These are phyloP conservation scores for Eremochloa ophiuroides DNA, from an alignment of 176 grass and related monocot species.

Conservation along the genomic window DNA sequence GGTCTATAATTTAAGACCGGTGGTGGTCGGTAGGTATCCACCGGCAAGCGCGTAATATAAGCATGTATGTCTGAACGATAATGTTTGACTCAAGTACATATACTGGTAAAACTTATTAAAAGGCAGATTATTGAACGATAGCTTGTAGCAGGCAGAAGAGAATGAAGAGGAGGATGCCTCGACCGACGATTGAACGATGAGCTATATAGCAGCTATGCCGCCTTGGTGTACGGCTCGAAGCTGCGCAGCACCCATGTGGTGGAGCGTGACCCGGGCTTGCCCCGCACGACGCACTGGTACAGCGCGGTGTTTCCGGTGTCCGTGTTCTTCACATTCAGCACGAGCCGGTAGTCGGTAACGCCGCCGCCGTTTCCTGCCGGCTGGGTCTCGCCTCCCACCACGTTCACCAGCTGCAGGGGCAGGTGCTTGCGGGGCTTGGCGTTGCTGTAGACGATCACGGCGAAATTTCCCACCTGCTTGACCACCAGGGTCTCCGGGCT, in stretches of 20 bases:
- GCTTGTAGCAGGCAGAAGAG: background rate
- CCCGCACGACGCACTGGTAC: conserved; percentile 28
- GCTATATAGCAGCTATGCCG: background rate
- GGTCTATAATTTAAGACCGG: no score
- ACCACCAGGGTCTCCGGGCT: background rate
- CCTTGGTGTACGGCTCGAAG: conserved; percentile 1
- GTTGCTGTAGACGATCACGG: conserved; percentile 20
- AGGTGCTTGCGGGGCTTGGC: background rate
- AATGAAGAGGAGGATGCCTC: background rate
- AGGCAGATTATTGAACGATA: background rate
- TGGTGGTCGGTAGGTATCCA: no score
- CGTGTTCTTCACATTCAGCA: background rate
- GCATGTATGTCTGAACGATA: no score
- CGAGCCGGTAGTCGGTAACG: conserved; percentile 21
- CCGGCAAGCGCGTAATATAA: no score
- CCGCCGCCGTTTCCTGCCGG: background rate
- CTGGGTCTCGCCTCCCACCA: conserved; percentile 23
- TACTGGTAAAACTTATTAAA: background rate
- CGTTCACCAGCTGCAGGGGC: background rate
- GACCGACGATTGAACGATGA: background rate
- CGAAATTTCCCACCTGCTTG: conserved; percentile 20
- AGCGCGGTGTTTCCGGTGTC: background rate
- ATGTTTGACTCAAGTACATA: no score
- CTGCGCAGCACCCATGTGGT: conserved; percentile 24
- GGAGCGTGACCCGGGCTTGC: conserved; percentile 22